Evolutionary conservation across 2,329 filamentous ascomycete species (phyloP), one percentile per base, ranked within the genome.

Genomic region (Amesomyces nigricolor): DNA sequence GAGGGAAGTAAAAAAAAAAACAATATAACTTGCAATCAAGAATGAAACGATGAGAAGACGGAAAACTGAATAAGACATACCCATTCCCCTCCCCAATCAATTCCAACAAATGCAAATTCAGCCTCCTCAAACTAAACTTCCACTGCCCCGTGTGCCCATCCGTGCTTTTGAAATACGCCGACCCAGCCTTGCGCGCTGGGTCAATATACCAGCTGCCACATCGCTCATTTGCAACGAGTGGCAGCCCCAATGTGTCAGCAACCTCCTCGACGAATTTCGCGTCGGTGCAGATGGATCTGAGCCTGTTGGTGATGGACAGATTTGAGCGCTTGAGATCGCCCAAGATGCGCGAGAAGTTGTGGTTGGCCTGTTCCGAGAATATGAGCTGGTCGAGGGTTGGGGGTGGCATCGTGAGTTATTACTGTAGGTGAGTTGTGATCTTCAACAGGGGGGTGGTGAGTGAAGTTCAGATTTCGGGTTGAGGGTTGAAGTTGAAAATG

Each of bases 81-180:
- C 91, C 91, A 64, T 88, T 83, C 70, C 82, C 67, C 54, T 74
- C 66, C 58, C 80, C 83, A 53, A 92, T 78, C 40, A 91, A 65
- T 35, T 84, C 78, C 48, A 96, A 70, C 14, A 97, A 68, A 61
- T 95, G 88, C 64, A 96, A 68, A 68, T 99, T 99, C 65, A 97
- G 72, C 61, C 94, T 78, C 60, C 94, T 76, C 19, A 86, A 80
- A 71, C 89, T 96, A 67, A 97, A 96, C 58, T 85, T 82, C 94
- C 94, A 99, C 66, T 95, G 85, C 8, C 89, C 86, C 51, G 85
- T 84, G 70, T 99, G 94, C 1, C 94, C 94, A 72, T 99, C 94
- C 2, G 94, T 99, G 72, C 89, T 95, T 77, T 99, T 99, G 73
- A 97, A 99, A 72, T 97, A 99, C 32, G 87, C 89, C 61, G 88